Base-by-base conservation (phyloP, 2,329 filamentous ascomycete species). In the Pseudogymnoascus sp. region DNA sequence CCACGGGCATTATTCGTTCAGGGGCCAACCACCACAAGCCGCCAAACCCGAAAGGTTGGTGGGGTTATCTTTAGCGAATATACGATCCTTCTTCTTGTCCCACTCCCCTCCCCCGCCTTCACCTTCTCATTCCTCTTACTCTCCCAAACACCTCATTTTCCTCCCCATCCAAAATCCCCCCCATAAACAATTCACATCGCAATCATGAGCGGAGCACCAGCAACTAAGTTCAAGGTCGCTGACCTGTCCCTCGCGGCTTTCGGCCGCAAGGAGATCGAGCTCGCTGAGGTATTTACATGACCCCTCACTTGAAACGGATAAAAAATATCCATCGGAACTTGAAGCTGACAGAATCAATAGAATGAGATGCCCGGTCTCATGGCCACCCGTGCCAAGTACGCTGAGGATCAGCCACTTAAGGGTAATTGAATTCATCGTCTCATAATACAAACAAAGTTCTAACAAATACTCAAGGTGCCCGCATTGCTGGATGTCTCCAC, bases 321-420 rank as follows among this genome's bases (percentile, higher is more conserved):
- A 30, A 35, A 35, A 54, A 54, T 18, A 54, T 2, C 7, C 25
- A 18, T 30, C n/a, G 25, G n/a, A n/a, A 32, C 43, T 54, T 54
- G 43, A 54, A 54, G 43, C 43, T 54, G 43, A 54, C 25, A 54
- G n/a, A 54, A 4, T 58, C 16, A 32, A 37, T 18, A 62, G 79
- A 87, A 90, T 75, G 88, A 91, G 83, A 97, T 97, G 92, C 92
- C 93, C 68, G 93, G 94, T 86, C 87, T 99, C 70, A 96, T 99
- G 89, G 85, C 90, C 73, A 97, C 92, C 74, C 89, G 94, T 75
- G 76, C 78, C 74, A 96, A 96, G 84, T 99, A 97, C 77, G 90
- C 89, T 70, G 77, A 77, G 65, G 93, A 96, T 79, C 93, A 97
- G 85, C 94, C 94, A 71, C 85, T 99, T 73, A 88, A 88, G 75